phyloP scores from a whole-genome alignment of 208 protist genomes.

The Herpetomonas tarakana region DNA sequence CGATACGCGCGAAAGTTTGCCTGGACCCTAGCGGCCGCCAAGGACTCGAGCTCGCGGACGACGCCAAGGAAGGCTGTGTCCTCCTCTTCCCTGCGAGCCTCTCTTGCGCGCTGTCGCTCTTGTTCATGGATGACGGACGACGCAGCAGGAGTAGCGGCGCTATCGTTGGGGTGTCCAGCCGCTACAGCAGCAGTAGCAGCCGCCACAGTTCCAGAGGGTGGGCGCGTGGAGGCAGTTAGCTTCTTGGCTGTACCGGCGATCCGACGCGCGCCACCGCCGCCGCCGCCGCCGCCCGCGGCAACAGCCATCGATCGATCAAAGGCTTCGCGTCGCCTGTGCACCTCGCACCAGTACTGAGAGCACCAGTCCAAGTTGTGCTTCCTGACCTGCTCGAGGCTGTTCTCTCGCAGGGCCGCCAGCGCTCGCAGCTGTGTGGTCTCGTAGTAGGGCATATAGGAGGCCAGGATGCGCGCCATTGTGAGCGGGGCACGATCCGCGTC shows the following conservation, averaged over 20 bases:
- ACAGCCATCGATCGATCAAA: background rate
- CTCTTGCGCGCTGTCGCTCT: background rate
- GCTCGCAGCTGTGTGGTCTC: slow-evolving; percentile 38
- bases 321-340: slow-evolving; percentile 3
- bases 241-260: background rate
- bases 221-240: background rate
- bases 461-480: slow-evolving; percentile 67
- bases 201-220: background rate
- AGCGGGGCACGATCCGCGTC: slow-evolving; percentile 23
- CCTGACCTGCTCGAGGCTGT: slow-evolving; percentile 20
- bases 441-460: slow-evolving; percentile 58
- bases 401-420: slow-evolving; percentile 25
- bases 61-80: slow-evolving; percentile 69
- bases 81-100: slow-evolving; percentile 45
- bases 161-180: too few species aligned
- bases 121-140: too few species aligned
- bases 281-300: background rate
- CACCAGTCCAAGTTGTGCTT: slow-evolving; percentile 34
- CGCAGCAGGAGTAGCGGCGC: too few species aligned
- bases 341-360: slow-evolving; percentile 36
- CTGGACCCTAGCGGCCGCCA: slow-evolving; percentile 70
- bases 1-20: slow-evolving; percentile 45
- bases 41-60: slow-evolving; percentile 29
- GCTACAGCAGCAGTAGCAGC: too few species aligned
- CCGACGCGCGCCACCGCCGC: slow-evolving; percentile 5